These are phyloP conservation scores for Metarhizium album DNA, from an alignment of 2,329 filamentous ascomycete species.

Conservation along the genomic window DNA sequence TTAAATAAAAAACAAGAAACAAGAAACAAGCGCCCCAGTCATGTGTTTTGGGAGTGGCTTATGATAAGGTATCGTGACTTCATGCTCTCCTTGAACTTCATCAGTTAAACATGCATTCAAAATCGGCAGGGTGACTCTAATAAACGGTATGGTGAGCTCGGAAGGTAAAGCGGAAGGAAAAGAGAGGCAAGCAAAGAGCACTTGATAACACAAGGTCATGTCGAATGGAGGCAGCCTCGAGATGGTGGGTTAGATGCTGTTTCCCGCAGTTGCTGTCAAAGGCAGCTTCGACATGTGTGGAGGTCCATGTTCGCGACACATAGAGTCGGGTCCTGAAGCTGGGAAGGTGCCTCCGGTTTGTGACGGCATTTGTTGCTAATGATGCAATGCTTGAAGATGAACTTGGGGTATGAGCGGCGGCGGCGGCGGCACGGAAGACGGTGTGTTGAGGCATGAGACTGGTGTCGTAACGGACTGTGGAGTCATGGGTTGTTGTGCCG, in stretches of 20 bases:
- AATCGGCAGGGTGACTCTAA: not conserved
- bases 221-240: not conserved
- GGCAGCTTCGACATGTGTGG: not conserved
- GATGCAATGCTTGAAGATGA: conserved; percentile 4
- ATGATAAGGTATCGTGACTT: conserved; percentile 2
- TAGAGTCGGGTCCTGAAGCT: not conserved
- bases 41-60: not conserved
- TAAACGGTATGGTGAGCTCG: not conserved
- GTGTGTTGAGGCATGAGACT: conserved; percentile 9
- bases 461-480: conserved; percentile 14
- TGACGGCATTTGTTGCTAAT: conserved; percentile 3
- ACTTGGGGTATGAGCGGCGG: conserved; percentile 1
- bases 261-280: not conserved
- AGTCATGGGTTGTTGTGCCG: conserved; percentile 21
- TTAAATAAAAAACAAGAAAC: not conserved
- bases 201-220: not conserved
- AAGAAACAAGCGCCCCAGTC: not conserved
- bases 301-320: not conserved
- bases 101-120: not conserved
- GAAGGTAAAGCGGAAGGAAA: too few species aligned
- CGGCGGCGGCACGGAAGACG: conserved; percentile 2
- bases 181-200: not conserved
- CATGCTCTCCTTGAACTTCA: not conserved
- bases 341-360: not conserved
- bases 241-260: not conserved